phyloP scores from a whole-genome alignment of 169 alveolate genomes.

The Plasmodium ovale region DNA sequence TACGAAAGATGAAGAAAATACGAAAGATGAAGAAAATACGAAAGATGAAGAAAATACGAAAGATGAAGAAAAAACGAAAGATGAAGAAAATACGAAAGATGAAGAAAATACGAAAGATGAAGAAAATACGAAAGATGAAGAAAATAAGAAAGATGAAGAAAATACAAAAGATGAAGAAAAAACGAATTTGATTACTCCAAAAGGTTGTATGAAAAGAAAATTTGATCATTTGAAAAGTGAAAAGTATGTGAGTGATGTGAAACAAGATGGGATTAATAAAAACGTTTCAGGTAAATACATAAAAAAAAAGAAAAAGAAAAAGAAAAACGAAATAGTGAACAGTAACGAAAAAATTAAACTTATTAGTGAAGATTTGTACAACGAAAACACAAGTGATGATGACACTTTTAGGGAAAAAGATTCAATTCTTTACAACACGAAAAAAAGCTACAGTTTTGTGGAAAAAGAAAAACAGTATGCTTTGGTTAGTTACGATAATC shows the following conservation, averaged over 20 bases:
- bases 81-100: background rate
- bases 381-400: conserved; percentile 5
- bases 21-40: too few relatives aligned
- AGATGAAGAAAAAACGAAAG: background rate
- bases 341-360: background rate
- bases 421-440: conserved; percentile 7
- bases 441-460: conserved; percentile 30
- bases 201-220: too few relatives aligned
- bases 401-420: background rate
- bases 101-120: too few relatives aligned
- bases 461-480: conserved; percentile 28
- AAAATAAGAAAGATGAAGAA: too few relatives aligned
- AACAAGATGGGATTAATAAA: background rate
- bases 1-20: too few relatives aligned
- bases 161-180: too few relatives aligned
- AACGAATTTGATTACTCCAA: too few relatives aligned
- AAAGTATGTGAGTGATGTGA: background rate
- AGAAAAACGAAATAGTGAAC: background rate
- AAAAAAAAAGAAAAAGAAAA: background rate
- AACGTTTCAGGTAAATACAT: background rate
- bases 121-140: too few relatives aligned
- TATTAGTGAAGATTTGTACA: background rate
- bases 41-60: too few relatives aligned
- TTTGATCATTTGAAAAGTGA: background rate
- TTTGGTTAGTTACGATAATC: too few relatives aligned